These are phyloP conservation scores for Ampelomyces quisqualis DNA, from an alignment of 2,329 filamentous ascomycete genomes.

Conservation along the genomic window DNA sequence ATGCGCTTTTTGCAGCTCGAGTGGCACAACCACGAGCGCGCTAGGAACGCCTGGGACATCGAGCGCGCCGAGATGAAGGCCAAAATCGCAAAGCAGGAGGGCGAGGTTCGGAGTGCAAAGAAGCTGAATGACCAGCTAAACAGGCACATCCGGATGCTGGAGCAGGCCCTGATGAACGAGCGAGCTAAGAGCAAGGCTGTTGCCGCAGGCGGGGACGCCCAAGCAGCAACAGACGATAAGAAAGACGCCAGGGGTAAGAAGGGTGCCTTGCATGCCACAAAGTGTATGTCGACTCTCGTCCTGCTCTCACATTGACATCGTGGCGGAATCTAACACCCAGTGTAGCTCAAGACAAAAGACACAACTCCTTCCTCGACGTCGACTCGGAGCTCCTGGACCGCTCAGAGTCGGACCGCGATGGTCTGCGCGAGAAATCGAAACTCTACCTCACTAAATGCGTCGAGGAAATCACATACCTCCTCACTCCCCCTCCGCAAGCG, in stretches of 20 bases:
- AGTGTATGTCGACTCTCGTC: conserved; percentile 28
- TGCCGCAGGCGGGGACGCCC: conserved; percentile 53
- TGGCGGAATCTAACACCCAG: conserved; percentile 19
- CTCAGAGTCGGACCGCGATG: conserved; percentile 57
- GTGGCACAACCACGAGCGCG: conserved; percentile 98
- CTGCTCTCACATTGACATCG: not conserved
- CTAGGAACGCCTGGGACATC: conserved; percentile 98
- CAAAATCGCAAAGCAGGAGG: conserved; percentile 91
- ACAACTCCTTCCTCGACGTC: conserved; percentile 55
- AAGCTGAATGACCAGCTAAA: conserved; percentile 85
- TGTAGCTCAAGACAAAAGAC: conserved; percentile 50
- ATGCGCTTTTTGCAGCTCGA: conserved; percentile 99
- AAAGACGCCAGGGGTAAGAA: conserved; percentile 41
- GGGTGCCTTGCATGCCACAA: conserved; percentile 24
- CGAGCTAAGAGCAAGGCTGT: conserved; percentile 64
- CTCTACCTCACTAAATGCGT: conserved; percentile 65
- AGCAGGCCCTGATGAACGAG: conserved; percentile 84
- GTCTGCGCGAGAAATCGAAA: conserved; percentile 62
- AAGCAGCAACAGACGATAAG: conserved; percentile 49
- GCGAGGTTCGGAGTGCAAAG: conserved; percentile 81
- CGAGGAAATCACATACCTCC: conserved; percentile 67
- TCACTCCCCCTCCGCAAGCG: conserved; percentile 64
- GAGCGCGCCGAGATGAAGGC: conserved; percentile 99
- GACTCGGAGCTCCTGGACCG: conserved; percentile 46
- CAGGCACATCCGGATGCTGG: conserved; percentile 86